Conservation (phyloP, 2,329 filamentous ascomycete species). For the Cytospora schulzeri region DNA sequence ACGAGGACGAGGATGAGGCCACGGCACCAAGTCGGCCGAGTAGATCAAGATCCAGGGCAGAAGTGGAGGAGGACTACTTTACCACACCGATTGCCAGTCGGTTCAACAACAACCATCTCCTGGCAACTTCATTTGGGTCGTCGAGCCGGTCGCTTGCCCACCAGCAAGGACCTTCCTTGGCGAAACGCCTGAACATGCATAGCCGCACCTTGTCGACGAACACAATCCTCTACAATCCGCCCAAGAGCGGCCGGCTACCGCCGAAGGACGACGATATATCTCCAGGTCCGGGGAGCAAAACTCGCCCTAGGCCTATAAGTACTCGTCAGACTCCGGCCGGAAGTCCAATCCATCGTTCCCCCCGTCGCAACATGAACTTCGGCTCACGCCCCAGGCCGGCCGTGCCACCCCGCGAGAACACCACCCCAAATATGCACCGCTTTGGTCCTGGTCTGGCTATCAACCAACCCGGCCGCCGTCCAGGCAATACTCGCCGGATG, state of each 20-base stretch:
- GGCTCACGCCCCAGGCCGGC: conserved; percentile 59
- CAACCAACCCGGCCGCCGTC: conserved; percentile 46
- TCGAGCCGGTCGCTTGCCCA: conserved; percentile 28
- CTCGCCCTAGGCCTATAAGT: conserved; percentile 40
- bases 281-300: conserved; percentile 36
- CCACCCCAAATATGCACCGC: conserved; percentile 52
- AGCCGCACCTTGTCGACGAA: conserved; percentile 76
- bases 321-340: conserved; percentile 43
- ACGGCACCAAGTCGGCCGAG: conserved; percentile 33
- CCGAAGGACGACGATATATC: conserved; percentile 44
- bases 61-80: conserved; percentile 56
- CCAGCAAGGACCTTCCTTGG: conserved; percentile 32
- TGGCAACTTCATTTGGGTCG: conserved; percentile 38
- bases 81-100: conserved; percentile 50
- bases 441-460: conserved; percentile 53
- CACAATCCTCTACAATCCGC: conserved; percentile 82
- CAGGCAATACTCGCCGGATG: conserved; percentile 43
- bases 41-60: conserved; percentile 33
- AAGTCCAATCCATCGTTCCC: conserved; percentile 49
- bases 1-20: conserved; percentile 64
- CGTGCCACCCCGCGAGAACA: conserved; percentile 52
- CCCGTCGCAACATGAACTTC: conserved; percentile 47
- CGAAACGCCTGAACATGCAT: conserved; percentile 54
- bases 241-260: conserved; percentile 14
- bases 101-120: conserved; percentile 36